Evolutionary conservation across 169 alveolate species (phyloP).

Genomic region (Plasmodium gonderi): DNA sequence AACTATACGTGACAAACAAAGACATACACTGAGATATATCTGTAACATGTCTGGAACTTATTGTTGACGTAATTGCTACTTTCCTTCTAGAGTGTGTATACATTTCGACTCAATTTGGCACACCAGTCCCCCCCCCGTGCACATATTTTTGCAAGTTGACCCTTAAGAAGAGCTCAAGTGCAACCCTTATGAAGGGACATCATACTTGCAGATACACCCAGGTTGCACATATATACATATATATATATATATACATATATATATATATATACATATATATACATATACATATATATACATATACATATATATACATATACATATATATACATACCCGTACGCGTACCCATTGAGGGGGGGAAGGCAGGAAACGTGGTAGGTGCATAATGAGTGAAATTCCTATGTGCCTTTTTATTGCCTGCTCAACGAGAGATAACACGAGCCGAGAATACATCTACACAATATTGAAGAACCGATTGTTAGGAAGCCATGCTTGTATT

Average conservation of each 20-base stretch:
- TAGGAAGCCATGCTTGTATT: conserved; percentile 78
- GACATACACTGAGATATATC: too few relatives aligned
- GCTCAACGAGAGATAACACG: conserved; percentile 77
- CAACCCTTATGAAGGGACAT: too few relatives aligned
- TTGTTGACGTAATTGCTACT: too few relatives aligned
- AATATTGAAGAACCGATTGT: conserved; percentile 76
- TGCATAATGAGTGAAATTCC: conserved; percentile 59
- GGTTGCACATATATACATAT: neutral
- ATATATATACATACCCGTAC: neutral
- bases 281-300: neutral
- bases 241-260: neutral
- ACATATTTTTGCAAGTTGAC: too few relatives aligned
- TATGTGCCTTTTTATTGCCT: conserved; percentile 80
- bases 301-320: neutral
- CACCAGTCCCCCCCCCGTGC: too few relatives aligned
- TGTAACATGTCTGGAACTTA: too few relatives aligned
- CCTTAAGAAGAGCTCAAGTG: too few relatives aligned
- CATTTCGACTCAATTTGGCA: too few relatives aligned
- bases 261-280: neutral
- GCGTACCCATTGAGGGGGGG: neutral
- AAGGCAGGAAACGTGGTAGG: neutral
- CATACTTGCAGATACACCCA: neutral
- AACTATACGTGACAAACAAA: too few relatives aligned
- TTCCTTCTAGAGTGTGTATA: too few relatives aligned
- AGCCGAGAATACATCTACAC: conserved; percentile 82